Base-by-base conservation (phyloP, 345 rosid species). In the Erodium maritimum region DNA sequence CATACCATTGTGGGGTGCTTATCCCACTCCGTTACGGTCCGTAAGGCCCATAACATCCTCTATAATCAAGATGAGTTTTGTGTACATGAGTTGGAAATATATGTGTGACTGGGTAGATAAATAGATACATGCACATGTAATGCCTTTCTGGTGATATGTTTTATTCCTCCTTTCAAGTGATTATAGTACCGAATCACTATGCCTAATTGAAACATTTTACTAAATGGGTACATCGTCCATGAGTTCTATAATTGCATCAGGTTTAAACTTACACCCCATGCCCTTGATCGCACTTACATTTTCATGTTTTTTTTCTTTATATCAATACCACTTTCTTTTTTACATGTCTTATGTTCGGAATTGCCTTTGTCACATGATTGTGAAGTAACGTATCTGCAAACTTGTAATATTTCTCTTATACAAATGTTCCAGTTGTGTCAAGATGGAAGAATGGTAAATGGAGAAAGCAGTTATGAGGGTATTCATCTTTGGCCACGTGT, bases 381-480 rank as follows among this genome's bases (percentile, higher is more conserved):
- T 53, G 22, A 29, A 57, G 22, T 52, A 50, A 52, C 21, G 37
- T 48, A 42, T 54, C 25, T 18, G 42, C 23, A 61, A 60, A 65
- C 54, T 29, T 51, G 16, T 69, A 46, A 54, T 54, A 19, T 59
- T 23, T 8, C 7, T 66, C 42, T 64, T 18, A n/a, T 50, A 53
- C 67, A 59, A 72, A 68, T 54, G 58, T 34, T 64, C 66, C 33
- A 25, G 7, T 25, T 25, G 33, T 7, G 51, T 25, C 33, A 68
- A 77, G 66, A 66, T 17, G 62, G 63, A 63, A 71, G 72, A 62
- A 52, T 37, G 29, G 59, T 19, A 19, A 54, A 52, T 17, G 69
- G 78, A 57, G 71, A 9, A 64, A 69, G 68, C 70, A 65, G 56
- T 65, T 73, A 69, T 69, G 63, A 53, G 54, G 93, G 88, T 86